A percentile compares a stretch with the other conserved stretches of the same genome.
Conservation (phyloP, 2,329 filamentous ascomycete genomes). For the Aschersonia sp. region DNA sequence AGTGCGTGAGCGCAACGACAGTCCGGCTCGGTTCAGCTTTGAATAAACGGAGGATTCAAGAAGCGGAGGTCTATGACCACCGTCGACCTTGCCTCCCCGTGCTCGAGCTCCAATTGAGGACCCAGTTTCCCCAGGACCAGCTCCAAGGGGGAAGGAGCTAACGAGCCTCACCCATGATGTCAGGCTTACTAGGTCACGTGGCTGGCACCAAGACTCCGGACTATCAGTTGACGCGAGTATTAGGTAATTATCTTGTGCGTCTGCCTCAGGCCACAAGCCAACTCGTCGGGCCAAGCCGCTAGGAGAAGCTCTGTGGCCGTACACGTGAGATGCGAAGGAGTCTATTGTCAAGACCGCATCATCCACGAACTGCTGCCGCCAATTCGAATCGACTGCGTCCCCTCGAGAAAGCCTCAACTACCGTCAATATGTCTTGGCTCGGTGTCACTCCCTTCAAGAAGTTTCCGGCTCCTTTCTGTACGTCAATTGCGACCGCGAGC, state of each 20-base stretch:
- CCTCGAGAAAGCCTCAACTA: slow-evolving; percentile 20
- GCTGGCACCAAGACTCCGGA: not conserved
- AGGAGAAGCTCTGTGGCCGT: no score
- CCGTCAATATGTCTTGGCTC: slow-evolving; percentile 59
- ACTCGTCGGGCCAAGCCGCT: not conserved
- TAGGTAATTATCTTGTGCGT: not conserved
- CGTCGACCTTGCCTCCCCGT: not conserved
- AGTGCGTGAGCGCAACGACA: no score
- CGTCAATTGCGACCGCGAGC: slow-evolving; percentile 28
- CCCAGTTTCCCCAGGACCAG: not conserved
- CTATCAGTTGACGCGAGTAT: not conserved
- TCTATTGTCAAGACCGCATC: not conserved
- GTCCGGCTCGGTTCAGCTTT: no score
- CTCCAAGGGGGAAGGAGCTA: no score
- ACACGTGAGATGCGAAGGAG: no score
- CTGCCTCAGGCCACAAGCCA: not conserved
- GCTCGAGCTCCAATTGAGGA: not conserved
- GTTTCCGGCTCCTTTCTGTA: slow-evolving; percentile 67
- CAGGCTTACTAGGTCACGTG: not conserved
- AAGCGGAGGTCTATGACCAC: not conserved
- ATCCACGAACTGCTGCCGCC: not conserved
- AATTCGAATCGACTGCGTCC: slow-evolving; percentile 12
- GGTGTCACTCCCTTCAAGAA: slow-evolving; percentile 55
- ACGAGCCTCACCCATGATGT: not conserved
- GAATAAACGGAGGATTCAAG: not conserved